A percentile compares a stretch with the other conserved stretches of the same genome.
These are phyloP conservation scores for Nowakowskiella sp. DNA, from an alignment of 192 early-diverging fungal genomes.

Conservation along the genomic window DNA sequence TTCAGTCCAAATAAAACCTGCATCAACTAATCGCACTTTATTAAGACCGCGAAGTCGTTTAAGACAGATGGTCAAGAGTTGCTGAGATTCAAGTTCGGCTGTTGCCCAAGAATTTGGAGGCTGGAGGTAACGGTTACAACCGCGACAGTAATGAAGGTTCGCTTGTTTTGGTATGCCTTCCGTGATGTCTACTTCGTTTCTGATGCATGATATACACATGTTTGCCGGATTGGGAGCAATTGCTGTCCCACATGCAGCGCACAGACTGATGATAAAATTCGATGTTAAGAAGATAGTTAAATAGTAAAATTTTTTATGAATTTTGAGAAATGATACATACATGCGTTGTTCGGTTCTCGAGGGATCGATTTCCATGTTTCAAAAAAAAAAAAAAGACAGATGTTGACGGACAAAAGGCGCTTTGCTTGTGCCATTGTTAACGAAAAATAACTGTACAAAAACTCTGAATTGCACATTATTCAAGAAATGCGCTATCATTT, in stretches of 20 bases:
- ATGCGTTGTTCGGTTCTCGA: constrained; percentile 36
- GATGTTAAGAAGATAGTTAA: too few relatives aligned
- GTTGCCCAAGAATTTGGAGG: constrained; percentile 87
- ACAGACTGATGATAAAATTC: too few relatives aligned
- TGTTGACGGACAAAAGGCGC: too few relatives aligned
- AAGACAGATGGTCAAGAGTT: constrained; percentile 85
- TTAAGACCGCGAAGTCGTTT: constrained; percentile 84
- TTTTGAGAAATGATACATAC: constrained; percentile 15
- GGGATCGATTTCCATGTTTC: too few relatives aligned
- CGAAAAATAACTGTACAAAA: too few relatives aligned
- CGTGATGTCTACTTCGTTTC: constrained; percentile 93
- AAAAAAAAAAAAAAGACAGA: too few relatives aligned
- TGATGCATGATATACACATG: constrained; percentile 98
- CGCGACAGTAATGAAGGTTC: constrained; percentile 91
- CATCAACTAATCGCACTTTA: constrained; percentile 93
- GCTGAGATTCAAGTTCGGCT: constrained; percentile 80
- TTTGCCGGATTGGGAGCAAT: constrained; percentile 96
- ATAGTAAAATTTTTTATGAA: too few relatives aligned
- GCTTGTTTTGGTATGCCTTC: constrained; percentile 97
- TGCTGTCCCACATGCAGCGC: constrained; percentile 86
- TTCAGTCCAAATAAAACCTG: constrained; percentile 98
- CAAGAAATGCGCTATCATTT: too few relatives aligned
- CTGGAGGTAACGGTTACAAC: constrained; percentile 95
- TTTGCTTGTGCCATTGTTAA: too few relatives aligned
- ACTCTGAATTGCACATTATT: too few relatives aligned